phyloP scores from a whole-genome alignment of 2,329 filamentous ascomycete species.

The Rhinocladiella mackenziei region DNA sequence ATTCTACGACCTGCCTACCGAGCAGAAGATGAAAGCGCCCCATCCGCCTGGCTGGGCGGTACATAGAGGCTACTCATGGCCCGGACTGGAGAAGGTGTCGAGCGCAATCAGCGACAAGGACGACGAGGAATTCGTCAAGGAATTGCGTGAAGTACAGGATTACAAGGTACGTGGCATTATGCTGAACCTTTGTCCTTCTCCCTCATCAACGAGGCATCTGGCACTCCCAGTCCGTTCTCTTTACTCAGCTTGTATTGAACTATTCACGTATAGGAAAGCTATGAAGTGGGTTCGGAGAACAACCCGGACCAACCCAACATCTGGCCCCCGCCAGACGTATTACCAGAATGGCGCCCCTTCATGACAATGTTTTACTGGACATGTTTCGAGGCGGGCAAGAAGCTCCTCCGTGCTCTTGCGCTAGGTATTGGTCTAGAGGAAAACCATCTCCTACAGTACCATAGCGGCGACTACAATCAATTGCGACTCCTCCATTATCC shows the following conservation, averaged over 20 bases:
- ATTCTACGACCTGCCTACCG: slow-evolving; percentile 44
- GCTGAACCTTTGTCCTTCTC: too few species aligned
- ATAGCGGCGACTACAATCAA: slow-evolving; percentile 54
- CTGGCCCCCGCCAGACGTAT: slow-evolving; percentile 45
- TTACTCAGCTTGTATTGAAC: too few species aligned
- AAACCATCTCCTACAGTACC: slow-evolving; percentile 48
- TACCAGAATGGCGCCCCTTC: slow-evolving; percentile 44
- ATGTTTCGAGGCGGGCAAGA: slow-evolving; percentile 40
- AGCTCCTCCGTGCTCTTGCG: slow-evolving; percentile 44
- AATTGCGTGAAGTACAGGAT: slow-evolving; percentile 19
- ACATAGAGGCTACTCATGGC: slow-evolving; percentile 56
- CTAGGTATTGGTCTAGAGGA: slow-evolving; percentile 40
- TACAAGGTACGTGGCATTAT: too few species aligned
- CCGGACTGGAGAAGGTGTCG: slow-evolving; percentile 52
- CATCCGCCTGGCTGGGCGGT: slow-evolving; percentile 48
- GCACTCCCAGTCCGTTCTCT: too few species aligned
- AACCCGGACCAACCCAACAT: slow-evolving; percentile 46
- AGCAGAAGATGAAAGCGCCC: slow-evolving; percentile 48
- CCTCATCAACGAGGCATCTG: too few species aligned
- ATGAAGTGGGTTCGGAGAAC: slow-evolving; percentile 46
- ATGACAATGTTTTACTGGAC: slow-evolving; percentile 40
- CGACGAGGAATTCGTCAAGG: slow-evolving; percentile 14
- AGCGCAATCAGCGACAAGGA: slow-evolving; percentile 41
- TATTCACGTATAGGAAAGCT: too few species aligned
- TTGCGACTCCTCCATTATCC: slow-evolving; percentile 52